These are phyloP conservation scores for Candida adriatica DNA, from an alignment of 805 yeast genomes.

Conservation along the genomic window DNA sequence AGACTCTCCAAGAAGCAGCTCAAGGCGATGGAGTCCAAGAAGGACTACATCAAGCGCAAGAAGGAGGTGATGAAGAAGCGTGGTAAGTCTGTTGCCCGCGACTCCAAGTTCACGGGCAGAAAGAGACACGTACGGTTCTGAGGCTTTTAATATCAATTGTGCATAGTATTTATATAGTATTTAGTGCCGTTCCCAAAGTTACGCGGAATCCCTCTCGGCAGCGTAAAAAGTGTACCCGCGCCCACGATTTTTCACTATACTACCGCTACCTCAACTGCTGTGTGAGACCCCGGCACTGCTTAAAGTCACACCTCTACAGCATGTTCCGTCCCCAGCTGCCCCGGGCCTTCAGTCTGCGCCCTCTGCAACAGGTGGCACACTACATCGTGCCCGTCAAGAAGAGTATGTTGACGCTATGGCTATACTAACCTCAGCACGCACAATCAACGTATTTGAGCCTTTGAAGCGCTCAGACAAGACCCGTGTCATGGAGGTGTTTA, in stretches of 20 bases:
- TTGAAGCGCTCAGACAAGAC: slow-evolving; percentile 8
- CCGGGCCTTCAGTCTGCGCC: slow-evolving; percentile 7
- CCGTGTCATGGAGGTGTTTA: slow-evolving; percentile 28
- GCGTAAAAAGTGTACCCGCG: no score
- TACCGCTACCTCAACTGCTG: no score
- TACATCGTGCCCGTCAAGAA: slow-evolving; percentile 11
- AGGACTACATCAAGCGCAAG: slow-evolving; percentile 82
- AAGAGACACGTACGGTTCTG: slow-evolving; percentile 64
- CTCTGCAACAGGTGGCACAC: slow-evolving; percentile 10
- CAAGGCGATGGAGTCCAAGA: slow-evolving; percentile 60
- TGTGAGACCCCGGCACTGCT: no score
- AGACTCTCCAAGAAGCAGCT: slow-evolving; percentile 25
- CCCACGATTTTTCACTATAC: no score
- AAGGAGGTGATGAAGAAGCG: slow-evolving; percentile 89
- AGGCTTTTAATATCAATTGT: no score
- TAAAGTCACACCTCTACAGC: no score
- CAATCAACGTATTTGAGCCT: slow-evolving; percentile 20
- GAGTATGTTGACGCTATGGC: slow-evolving; percentile 1
- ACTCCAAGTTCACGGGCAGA: slow-evolving; percentile 89
- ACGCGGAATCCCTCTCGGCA: no score
- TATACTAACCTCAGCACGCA: slow-evolving; percentile 4
- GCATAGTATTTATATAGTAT: no score
- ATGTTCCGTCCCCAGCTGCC: slow-evolving; percentile 11
- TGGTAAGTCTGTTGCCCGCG: slow-evolving; percentile 84
- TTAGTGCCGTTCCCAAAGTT: no score